These are phyloP conservation scores for Sclerotinia glacialis DNA, from an alignment of 2,329 filamentous ascomycete genomes.

Conservation along the genomic window DNA sequence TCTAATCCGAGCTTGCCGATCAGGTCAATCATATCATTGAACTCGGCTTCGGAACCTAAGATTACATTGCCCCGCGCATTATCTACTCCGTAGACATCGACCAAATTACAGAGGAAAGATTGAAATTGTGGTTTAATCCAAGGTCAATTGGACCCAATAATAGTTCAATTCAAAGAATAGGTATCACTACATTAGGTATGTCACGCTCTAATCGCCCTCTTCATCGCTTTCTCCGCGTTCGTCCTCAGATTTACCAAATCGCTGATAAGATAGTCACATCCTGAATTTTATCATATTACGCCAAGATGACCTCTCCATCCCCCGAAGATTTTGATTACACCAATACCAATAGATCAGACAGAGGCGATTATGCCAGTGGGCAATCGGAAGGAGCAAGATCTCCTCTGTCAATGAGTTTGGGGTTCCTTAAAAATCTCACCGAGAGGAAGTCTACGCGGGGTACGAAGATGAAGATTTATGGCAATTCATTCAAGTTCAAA, in stretches of 20 bases:
- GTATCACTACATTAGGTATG: neutral
- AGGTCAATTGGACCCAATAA: neutral
- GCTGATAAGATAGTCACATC: constrained; percentile 11
- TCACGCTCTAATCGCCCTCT: constrained; percentile 1
- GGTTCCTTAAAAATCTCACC: constrained; percentile 63
- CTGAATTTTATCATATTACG: neutral
- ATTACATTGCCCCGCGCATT: neutral
- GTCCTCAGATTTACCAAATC: neutral
- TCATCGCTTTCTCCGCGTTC: neutral
- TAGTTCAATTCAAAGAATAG: neutral
- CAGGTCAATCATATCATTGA: constrained; percentile 8
- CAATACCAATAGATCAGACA: constrained; percentile 33
- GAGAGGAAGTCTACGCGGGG: constrained; percentile 79
- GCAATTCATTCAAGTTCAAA: neutral
- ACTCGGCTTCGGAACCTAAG: neutral
- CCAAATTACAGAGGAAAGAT: neutral
- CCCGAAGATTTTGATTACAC: constrained; percentile 35
- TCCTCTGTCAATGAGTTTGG: constrained; percentile 48
- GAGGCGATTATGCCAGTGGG: constrained; percentile 37
- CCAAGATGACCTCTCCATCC: constrained; percentile 34
- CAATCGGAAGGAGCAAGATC: constrained; percentile 39
- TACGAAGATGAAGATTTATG: constrained; percentile 40
- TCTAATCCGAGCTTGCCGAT: neutral
- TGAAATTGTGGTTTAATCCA: neutral
- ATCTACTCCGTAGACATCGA: neutral